These are phyloP conservation scores for Myxozyma kluyveri DNA, from an alignment of 805 yeast genomes.

Conservation along the genomic window DNA sequence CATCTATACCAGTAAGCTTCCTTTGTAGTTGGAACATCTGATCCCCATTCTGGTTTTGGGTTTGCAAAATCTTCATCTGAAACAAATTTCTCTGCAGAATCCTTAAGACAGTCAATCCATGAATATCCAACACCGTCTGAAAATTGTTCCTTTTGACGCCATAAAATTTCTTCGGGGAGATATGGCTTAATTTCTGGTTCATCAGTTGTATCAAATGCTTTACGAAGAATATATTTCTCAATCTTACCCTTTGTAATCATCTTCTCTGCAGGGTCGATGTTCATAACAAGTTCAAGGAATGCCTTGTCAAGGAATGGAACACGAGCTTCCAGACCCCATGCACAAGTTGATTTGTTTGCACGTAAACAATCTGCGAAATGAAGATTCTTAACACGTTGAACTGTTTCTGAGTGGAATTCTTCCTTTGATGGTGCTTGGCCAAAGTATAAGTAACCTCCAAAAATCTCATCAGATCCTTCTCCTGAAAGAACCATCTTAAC, in stretches of 20 bases:
- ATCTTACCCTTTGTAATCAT: slow-evolving; percentile 76
- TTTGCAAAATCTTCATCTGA: slow-evolving; percentile 85
- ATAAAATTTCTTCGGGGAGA: slow-evolving; percentile 91
- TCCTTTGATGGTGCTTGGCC: slow-evolving; percentile 91
- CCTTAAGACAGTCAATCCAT: slow-evolving; percentile 98
- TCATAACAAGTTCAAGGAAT: slow-evolving; percentile 89
- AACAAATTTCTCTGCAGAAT: slow-evolving; percentile 81
- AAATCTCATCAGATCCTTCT: slow-evolving; percentile 98
- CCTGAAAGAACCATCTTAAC: slow-evolving; percentile 99
- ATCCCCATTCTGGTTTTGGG: slow-evolving; percentile 96
- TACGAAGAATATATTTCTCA: slow-evolving; percentile 94
- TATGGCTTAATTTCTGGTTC: slow-evolving; percentile 77
- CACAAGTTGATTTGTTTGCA: slow-evolving; percentile 99
- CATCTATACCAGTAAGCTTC: slow-evolving; percentile 99
- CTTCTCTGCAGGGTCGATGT: slow-evolving; percentile 91
- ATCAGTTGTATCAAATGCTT: slow-evolving; percentile 90
- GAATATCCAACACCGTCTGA: slow-evolving; percentile 99
- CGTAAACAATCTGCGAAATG: slow-evolving; percentile 96
- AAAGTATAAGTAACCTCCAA: slow-evolving; percentile 97
- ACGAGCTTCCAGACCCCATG: slow-evolving; percentile 99
- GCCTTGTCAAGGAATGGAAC: slow-evolving; percentile 97
- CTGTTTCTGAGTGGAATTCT: slow-evolving; percentile 95
- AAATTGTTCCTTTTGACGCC: slow-evolving; percentile 99
- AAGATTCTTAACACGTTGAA: slow-evolving; percentile 93
- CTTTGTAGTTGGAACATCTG: slow-evolving; percentile 91